Conservation (phyloP, 75 land plant genomes). For the Pinus tabuliformis region DNA sequence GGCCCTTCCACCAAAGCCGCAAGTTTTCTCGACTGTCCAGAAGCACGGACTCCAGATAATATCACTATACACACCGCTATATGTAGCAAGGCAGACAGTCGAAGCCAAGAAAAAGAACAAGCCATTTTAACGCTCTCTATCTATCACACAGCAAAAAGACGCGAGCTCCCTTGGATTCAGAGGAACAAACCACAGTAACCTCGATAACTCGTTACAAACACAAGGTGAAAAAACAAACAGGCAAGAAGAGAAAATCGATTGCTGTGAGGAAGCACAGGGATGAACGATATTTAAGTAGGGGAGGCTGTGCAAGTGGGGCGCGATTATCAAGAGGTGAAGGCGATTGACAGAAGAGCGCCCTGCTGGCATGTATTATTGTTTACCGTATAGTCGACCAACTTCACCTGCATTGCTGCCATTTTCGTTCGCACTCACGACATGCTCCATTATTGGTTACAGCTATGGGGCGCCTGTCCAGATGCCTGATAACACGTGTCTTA, state of each 20-base stretch:
- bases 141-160: background rate
- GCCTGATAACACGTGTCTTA: background rate
- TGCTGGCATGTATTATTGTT: constrained; percentile 1
- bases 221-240: background rate
- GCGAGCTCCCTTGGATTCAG: background rate
- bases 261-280: too few relatives aligned
- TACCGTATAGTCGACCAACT: background rate
- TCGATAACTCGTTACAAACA: background rate
- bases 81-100: background rate
- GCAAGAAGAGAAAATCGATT: too few relatives aligned
- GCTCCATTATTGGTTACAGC: constrained; percentile 4
- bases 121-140: background rate
- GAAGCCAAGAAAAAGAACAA: background rate
- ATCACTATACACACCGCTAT: background rate
- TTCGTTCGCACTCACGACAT: background rate
- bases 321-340: background rate
- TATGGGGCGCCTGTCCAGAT: background rate
- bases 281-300: background rate
- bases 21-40: constrained; percentile 4
- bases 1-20: constrained; percentile 32
- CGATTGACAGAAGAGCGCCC: background rate
- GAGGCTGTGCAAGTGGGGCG: background rate
- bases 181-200: background rate
- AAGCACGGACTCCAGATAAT: background rate
- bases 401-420: background rate